Base-by-base conservation (phyloP, 228 moss, liverwort and hornwort genomes). In the Sphagnum magellanicum region DNA sequence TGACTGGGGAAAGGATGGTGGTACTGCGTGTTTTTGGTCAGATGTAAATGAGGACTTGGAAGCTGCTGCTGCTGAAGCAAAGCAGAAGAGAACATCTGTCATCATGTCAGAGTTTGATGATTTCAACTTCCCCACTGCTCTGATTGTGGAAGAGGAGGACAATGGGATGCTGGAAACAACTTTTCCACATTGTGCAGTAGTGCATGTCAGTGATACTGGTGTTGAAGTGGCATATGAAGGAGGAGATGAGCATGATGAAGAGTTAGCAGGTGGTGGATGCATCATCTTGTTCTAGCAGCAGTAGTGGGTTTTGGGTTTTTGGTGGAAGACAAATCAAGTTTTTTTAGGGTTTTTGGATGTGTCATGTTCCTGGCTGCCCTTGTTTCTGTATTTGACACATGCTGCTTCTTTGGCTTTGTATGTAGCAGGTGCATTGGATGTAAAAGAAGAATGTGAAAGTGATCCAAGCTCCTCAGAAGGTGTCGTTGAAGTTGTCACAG, bases 221-320 rank as follows among this genome's bases (percentile, higher is more conserved):
- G 77, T 48, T 3, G 87, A 89, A 76, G 73, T 68, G 4, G 89
- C 84, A n/a, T 91, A 83, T 52, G 90, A 90, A 68, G 89, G 87
- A 63, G 77, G 75, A 11, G 84, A 90, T 76, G 92, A 88, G 66
- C 79, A 79, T 32, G 32, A 32, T 32, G 32, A 32, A 32, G 32
- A 32, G 32, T 32, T 32, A 32, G 32, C 32, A 32, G 32, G 32
- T 32, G 32, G 32, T 32, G 32, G 32, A 2, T 32, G 32, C 32
- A 32, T 32, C 1, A 32, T 32, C 32, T 32, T 32, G 1, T 32
- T 32, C 32, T 32, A 32, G 32, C 32, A 32, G 32, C 32, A 32
- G 32, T 32, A 32, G 32, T 32, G 32, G 32, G 32, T 32, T 32
- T 32, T 32, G 32, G 32, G 32, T 32, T 32, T 32, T 32, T 32